phyloP scores from a whole-genome alignment of 2,329 filamentous ascomycete genomes.

The Colletotrichum truncatum region DNA sequence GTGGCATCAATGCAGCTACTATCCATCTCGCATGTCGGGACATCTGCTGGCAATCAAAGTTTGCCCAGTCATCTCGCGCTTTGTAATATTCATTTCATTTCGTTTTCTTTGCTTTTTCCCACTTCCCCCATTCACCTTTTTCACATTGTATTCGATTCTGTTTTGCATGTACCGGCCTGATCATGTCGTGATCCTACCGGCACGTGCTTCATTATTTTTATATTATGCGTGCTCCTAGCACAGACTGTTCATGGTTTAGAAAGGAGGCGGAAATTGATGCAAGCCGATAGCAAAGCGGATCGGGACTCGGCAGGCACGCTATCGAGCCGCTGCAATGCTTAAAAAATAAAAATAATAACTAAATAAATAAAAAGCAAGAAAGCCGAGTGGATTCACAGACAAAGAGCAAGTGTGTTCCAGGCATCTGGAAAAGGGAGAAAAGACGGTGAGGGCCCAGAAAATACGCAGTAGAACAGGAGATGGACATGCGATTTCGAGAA shows the following conservation, averaged over 20 bases:
- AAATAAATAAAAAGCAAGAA: too few species aligned
- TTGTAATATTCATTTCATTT: too few species aligned
- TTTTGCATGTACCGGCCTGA: neutral
- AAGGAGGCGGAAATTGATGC: neutral
- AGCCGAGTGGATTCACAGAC: neutral
- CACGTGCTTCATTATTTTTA: neutral
- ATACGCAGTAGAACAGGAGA: constrained; percentile 15
- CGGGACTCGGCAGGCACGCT: constrained; percentile 2
- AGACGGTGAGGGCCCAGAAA: constrained; percentile 24
- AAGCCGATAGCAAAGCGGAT: neutral
- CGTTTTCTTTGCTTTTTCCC: too few species aligned
- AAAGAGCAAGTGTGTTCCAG: constrained; percentile 1
- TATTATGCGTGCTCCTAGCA: neutral
- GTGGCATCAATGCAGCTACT: neutral
- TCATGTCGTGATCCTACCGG: neutral
- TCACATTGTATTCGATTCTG: neutral
- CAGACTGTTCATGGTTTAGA: neutral
- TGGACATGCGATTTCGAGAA: constrained; percentile 11
- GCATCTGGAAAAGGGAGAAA: constrained; percentile 17
- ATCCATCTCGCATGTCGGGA: neutral
- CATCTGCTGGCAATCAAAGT: neutral
- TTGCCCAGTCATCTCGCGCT: neutral
- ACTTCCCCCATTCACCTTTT: too few species aligned
- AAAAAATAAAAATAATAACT: too few species aligned
- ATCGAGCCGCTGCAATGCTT: neutral